phyloP scores from a whole-genome alignment of 1,284 basidiomycete genomes.

The Heterobasidion parviporum region DNA sequence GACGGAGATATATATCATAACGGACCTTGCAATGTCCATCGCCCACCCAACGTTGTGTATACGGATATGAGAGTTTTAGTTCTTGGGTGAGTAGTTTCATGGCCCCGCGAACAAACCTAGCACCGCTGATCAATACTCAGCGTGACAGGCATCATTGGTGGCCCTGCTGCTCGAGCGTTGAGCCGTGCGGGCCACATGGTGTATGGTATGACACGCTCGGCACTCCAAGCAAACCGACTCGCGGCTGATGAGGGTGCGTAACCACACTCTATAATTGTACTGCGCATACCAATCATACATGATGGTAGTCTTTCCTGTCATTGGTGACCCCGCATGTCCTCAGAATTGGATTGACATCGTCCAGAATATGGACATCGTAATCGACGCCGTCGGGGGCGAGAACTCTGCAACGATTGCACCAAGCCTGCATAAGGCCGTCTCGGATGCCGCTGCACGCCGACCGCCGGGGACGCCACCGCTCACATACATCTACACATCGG shows the following conservation, averaged over 20 bases:
- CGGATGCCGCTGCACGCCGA: constrained; percentile 16
- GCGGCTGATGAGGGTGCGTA: constrained; percentile 21
- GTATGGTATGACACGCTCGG: constrained; percentile 38
- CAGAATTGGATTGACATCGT: constrained; percentile 31
- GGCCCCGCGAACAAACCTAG: neutral
- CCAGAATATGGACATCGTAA: constrained; percentile 34
- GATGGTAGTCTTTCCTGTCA: neutral
- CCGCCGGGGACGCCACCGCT: constrained; percentile 27
- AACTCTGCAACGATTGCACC: constrained; percentile 15
- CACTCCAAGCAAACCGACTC: constrained; percentile 28
- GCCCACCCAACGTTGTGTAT: no score
- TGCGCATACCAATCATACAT: neutral
- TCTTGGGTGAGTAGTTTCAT: no score
- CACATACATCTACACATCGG: constrained; percentile 42
- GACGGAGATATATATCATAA: no score
- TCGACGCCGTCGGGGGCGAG: constrained; percentile 25
- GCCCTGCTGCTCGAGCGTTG: constrained; percentile 38
- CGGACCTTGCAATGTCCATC: no score
- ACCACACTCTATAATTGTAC: neutral
- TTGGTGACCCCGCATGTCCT: constrained; percentile 14
- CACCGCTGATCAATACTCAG: neutral
- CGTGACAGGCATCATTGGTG: constrained; percentile 35
- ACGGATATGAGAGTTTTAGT: no score
- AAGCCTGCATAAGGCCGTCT: constrained; percentile 27
- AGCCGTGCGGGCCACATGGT: constrained; percentile 43